Conservation (phyloP, 768 basidiomycete genomes). For the Astraeus odoratus region DNA sequence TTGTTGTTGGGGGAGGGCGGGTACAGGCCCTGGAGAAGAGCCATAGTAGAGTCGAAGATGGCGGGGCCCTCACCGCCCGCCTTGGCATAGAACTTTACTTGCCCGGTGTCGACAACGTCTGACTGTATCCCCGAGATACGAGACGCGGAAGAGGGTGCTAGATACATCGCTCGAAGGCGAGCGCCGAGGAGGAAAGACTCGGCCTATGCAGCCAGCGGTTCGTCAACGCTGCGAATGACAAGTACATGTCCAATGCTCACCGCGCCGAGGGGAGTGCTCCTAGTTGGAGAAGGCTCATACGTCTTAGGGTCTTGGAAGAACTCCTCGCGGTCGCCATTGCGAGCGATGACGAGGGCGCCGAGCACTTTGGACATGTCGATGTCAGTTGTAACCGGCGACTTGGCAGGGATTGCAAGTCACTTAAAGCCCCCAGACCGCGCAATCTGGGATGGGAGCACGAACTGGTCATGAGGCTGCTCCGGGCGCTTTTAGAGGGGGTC, state of each 20-base stretch:
- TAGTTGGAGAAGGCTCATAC: conserved; percentile 49
- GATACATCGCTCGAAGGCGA: conserved; percentile 51
- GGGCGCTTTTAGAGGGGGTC: not conserved
- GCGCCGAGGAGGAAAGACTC: conserved; percentile 56
- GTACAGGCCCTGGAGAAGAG: conserved; percentile 11
- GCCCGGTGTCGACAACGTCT: conserved; percentile 58
- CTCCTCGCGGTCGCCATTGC: conserved; percentile 63
- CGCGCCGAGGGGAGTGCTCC: conserved; percentile 63
- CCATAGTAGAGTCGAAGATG: conserved; percentile 9
- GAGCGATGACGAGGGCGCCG: conserved; percentile 63
- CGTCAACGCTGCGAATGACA: not conserved
- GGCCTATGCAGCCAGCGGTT: conserved; percentile 32
- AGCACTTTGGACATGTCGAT: conserved; percentile 49
- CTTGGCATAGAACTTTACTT: conserved; percentile 67
- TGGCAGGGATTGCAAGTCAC: too few relatives aligned
- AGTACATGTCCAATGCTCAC: conserved; percentile 22
- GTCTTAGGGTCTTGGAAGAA: conserved; percentile 62
- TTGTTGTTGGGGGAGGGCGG: conserved; percentile 8
- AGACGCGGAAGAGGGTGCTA: conserved; percentile 50
- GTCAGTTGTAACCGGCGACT: conserved; percentile 40
- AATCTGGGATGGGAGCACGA: too few relatives aligned
- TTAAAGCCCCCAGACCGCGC: too few relatives aligned
- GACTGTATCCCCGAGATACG: conserved; percentile 57
- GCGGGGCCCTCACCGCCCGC: conserved; percentile 56
- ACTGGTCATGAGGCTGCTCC: not conserved